A percentile compares a stretch with the other conserved stretches of the same genome.
Evolutionary conservation across 2,329 filamentous ascomycete genomes (phyloP).

Genomic region (Ceratocystis harringtonii): DNA sequence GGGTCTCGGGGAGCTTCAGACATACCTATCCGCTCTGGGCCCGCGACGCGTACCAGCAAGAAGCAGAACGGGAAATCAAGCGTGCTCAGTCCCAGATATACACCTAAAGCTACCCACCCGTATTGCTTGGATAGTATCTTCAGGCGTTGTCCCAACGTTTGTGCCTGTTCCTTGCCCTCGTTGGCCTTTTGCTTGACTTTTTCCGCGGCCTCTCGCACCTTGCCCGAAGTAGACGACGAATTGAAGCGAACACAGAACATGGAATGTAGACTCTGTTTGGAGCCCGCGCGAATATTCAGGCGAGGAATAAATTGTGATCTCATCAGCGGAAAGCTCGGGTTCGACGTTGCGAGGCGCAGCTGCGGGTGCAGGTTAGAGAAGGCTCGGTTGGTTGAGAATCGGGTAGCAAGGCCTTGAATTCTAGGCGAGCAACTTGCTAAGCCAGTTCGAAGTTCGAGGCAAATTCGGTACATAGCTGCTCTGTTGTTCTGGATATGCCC

Average conservation of each 20-base stretch:
- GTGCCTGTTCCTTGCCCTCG: conserved; percentile 13
- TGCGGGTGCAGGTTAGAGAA: not conserved
- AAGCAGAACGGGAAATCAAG: conserved; percentile 95
- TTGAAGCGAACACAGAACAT: not conserved
- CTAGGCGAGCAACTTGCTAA: conserved; percentile 1
- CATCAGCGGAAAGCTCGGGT: not conserved
- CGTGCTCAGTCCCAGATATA: conserved; percentile 70
- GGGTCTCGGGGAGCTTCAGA: not conserved
- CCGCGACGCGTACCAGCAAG: conserved; percentile 65
- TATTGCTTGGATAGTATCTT: conserved; percentile 83
- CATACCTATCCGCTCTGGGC: conserved; percentile 68
- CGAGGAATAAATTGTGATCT: not conserved
- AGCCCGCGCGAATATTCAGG: too few relatives aligned
- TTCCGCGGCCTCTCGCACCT: conserved; percentile 8
- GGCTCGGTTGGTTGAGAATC: not conserved
- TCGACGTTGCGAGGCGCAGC: not conserved
- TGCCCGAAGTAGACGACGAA: conserved; percentile 5
- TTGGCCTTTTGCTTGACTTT: conserved; percentile 13
- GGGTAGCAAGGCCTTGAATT: not conserved
- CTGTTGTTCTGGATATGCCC: not conserved
- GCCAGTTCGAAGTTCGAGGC: not conserved
- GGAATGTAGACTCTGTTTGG: not conserved
- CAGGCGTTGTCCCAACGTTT: conserved; percentile 52
- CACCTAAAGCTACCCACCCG: conserved; percentile 83
- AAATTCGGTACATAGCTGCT: conserved; percentile 1